These are phyloP conservation scores for Pythium folliculosum DNA, from an alignment of 352 stramenopile species.

Conservation along the genomic window DNA sequence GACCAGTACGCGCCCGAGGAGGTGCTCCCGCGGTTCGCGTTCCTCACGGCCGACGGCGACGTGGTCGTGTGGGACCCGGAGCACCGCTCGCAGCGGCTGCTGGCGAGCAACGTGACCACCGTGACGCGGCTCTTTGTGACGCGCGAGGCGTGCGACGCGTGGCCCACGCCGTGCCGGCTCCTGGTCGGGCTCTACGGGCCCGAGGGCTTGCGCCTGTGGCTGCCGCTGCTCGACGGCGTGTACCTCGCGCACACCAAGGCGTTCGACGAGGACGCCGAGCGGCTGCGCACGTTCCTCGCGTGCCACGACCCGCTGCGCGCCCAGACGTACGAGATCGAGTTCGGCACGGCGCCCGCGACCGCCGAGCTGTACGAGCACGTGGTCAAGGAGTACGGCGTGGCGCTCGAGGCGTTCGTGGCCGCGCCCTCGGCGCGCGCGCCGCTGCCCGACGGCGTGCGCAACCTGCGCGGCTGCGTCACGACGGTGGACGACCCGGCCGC, in stretches of 20 bases:
- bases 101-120: constrained; percentile 72
- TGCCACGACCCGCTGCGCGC: constrained; percentile 82
- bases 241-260: constrained; percentile 59
- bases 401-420: constrained; percentile 45
- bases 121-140: constrained; percentile 57
- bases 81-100: constrained; percentile 55
- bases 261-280: constrained; percentile 51
- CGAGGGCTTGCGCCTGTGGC: constrained; percentile 73
- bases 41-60: constrained; percentile 53
- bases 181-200: constrained; percentile 76
- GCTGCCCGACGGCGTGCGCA: constrained; percentile 40
- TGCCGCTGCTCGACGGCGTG: constrained; percentile 78
- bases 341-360: constrained; percentile 59
- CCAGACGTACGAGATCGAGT: constrained; percentile 83
- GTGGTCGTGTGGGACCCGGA: constrained; percentile 84
- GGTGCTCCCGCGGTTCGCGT: constrained; percentile 67
- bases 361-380: constrained; percentile 75
- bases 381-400: constrained; percentile 69
- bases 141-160: constrained; percentile 39
- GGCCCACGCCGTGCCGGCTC: constrained; percentile 63
- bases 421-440: constrained; percentile 20
- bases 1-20: constrained; percentile 72
- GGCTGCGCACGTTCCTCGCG: constrained; percentile 67
- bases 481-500: constrained; percentile 61
- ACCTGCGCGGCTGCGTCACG: constrained; percentile 56